A percentile compares a stretch with the other conserved stretches of the same genome.
phyloP scores from a whole-genome alignment of 495 filamentous ascomycete species.

The Eremomyces bilateralis region DNA sequence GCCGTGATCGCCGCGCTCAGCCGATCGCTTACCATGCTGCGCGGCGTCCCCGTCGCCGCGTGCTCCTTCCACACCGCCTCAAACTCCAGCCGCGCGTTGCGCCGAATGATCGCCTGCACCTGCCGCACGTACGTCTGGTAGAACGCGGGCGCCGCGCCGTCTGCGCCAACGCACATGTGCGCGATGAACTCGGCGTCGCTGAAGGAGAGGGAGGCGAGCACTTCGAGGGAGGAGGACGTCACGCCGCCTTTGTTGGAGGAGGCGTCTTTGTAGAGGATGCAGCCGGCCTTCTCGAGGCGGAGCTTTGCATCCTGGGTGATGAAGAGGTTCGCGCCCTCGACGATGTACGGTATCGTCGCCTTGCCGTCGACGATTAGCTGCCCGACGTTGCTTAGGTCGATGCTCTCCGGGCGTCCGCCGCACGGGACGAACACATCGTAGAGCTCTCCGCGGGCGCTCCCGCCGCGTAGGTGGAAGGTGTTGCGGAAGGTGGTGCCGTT shows the following conservation, averaged over 20 bases:
- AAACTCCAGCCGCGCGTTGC: slow-evolving; percentile 82
- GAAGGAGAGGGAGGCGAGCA: slow-evolving; percentile 82
- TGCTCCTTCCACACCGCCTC: slow-evolving; percentile 96
- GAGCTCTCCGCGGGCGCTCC: slow-evolving; percentile 24
- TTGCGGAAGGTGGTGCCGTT: slow-evolving; percentile 95
- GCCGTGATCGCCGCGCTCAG: slow-evolving; percentile 81
- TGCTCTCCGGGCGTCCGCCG: slow-evolving; percentile 89
- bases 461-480: slow-evolving; percentile 73
- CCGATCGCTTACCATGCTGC: slow-evolving; percentile 71
- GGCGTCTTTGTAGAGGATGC: slow-evolving; percentile 90
- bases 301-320: slow-evolving; percentile 97
- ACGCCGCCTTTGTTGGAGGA: slow-evolving; percentile 98
- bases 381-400: slow-evolving; percentile 68
- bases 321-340: slow-evolving; percentile 95
- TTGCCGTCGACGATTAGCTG: slow-evolving; percentile 73
- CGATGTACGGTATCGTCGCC: slow-evolving; percentile 71
- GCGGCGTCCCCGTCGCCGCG: slow-evolving; percentile 50
- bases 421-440: slow-evolving; percentile 91
- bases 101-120: slow-evolving; percentile 71
- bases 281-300: slow-evolving; percentile 78
- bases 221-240: slow-evolving; percentile 92
- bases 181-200: slow-evolving; percentile 70
- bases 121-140: slow-evolving; percentile 82
- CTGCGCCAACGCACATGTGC: slow-evolving; percentile 73
- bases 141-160: slow-evolving; percentile 67